Percentiles rank a stretch among this genome's conserved stretches.
These are phyloP conservation scores for Bifiguratus adelaidae DNA, from an alignment of 192 early-diverging fungal species.

Conservation along the genomic window DNA sequence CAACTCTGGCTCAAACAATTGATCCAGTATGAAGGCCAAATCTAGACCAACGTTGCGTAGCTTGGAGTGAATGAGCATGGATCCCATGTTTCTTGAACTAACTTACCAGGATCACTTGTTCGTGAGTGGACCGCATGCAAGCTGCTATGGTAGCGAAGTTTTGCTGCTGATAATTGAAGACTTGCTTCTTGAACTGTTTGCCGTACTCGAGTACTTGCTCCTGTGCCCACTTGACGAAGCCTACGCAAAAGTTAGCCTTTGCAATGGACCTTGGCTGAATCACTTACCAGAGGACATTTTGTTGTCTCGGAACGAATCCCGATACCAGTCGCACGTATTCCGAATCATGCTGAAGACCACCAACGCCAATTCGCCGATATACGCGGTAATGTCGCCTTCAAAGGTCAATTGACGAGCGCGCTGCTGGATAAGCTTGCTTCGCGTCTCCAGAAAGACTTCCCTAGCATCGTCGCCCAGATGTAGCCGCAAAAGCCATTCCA, in stretches of 20 bases:
- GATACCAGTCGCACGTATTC: slow-evolving; percentile 97
- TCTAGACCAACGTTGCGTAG: slow-evolving; percentile 80
- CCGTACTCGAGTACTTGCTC: slow-evolving; percentile 80
- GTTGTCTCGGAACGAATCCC: slow-evolving; percentile 76
- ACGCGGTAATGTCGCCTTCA: slow-evolving; percentile 78
- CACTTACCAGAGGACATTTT: slow-evolving; percentile 74
- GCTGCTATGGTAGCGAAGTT: slow-evolving; percentile 74
- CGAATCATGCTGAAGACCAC: slow-evolving; percentile 85
- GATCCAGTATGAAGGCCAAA: slow-evolving; percentile 71
- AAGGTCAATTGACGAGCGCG: slow-evolving; percentile 76
- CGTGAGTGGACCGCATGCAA: slow-evolving; percentile 66
- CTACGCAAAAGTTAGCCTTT: slow-evolving; percentile 11
- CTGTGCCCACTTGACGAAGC: slow-evolving; percentile 88
- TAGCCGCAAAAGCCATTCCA: slow-evolving; percentile 69
- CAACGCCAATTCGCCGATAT: slow-evolving; percentile 78
- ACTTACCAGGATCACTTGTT: slow-evolving; percentile 67
- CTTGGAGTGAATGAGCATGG: slow-evolving; percentile 20
- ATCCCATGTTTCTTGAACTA: background rate
- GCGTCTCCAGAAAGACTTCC: slow-evolving; percentile 73
- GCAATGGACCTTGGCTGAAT: background rate
- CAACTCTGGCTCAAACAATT: slow-evolving; percentile 68
- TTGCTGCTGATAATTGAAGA: slow-evolving; percentile 67
- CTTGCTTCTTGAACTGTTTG: slow-evolving; percentile 78
- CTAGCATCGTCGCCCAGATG: slow-evolving; percentile 75
- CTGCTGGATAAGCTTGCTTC: slow-evolving; percentile 68